Percentiles rank a stretch among this genome's conserved stretches.
Evolutionary conservation across 2,329 filamentous ascomycete genomes (phyloP).

Genomic region (Aureobasidium sp.): DNA sequence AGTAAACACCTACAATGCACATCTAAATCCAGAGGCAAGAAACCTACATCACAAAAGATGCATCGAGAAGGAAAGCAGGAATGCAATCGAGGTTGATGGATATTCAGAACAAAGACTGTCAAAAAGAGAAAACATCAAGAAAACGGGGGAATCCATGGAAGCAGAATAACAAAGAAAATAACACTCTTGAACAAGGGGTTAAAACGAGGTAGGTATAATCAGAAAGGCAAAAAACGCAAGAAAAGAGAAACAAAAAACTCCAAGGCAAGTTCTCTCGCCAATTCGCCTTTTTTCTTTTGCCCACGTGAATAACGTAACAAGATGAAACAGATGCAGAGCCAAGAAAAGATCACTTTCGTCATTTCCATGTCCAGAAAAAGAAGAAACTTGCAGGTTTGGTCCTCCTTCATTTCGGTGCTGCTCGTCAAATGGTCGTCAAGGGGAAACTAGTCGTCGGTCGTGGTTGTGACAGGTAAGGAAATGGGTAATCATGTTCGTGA

Average conservation of each 20-base stretch:
- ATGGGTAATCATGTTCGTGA: not conserved
- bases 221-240: not conserved
- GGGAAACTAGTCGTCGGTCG: not conserved
- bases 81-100: not conserved
- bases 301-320: not conserved
- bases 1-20: no score
- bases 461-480: not conserved
- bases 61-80: not conserved
- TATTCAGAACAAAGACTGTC: not conserved
- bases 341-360: not conserved
- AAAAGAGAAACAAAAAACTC: not conserved
- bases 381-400: not conserved
- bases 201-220: not conserved
- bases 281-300: not conserved
- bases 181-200: not conserved
- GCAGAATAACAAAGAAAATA: not conserved
- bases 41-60: no score
- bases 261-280: not conserved
- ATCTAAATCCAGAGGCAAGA: no score
- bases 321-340: not conserved
- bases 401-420: not conserved
- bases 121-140: not conserved
- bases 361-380: not conserved
- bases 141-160: slow-evolving; percentile 1
- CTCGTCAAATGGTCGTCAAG: not conserved